phyloP scores from a whole-genome alignment of 2,329 filamentous ascomycete species.

The Paecilomyces fulvus region DNA sequence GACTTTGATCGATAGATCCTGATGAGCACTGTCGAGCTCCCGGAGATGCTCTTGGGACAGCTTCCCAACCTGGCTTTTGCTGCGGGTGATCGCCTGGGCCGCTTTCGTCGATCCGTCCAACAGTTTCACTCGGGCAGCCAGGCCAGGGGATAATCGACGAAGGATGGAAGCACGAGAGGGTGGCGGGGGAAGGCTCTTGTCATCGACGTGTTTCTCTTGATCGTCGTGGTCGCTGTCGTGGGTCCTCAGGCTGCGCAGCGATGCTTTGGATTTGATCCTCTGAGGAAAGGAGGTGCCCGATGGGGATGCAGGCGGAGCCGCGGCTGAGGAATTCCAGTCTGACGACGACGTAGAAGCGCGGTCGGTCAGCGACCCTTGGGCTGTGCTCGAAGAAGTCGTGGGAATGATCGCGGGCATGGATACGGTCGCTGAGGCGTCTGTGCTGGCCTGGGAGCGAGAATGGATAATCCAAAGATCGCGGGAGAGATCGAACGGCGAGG shows the following conservation, averaged over 20 bases:
- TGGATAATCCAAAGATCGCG: neutral
- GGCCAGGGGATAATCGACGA: conserved; percentile 33
- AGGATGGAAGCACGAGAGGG: conserved; percentile 26
- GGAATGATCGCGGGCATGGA: conserved; percentile 32
- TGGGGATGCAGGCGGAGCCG: conserved; percentile 1
- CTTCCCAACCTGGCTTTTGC: conserved; percentile 25
- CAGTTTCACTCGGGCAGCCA: conserved; percentile 35
- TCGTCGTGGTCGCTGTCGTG: conserved; percentile 20
- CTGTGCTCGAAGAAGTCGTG: conserved; percentile 16
- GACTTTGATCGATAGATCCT: conserved; percentile 30
- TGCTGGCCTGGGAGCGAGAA: conserved; percentile 1
- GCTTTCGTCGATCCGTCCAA: conserved; percentile 29
- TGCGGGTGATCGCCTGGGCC: conserved; percentile 12
- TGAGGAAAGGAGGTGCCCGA: conserved; percentile 17
- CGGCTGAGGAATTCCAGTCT: conserved; percentile 16
- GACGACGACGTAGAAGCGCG: conserved; percentile 17
- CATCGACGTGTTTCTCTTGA: conserved; percentile 12
- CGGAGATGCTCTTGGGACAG: conserved; percentile 34
- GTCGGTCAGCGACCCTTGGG: conserved; percentile 7
- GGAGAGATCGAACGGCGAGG: conserved; percentile 9
- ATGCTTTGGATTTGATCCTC: conserved; percentile 29
- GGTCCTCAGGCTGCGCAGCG: conserved; percentile 23
- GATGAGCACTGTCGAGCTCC: conserved; percentile 31
- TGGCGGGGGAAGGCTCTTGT: conserved; percentile 16
- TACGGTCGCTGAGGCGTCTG: conserved; percentile 11